These are phyloP conservation scores for Pelargonium citronellum DNA, from an alignment of 441 rosid species.

Conservation along the genomic window DNA sequence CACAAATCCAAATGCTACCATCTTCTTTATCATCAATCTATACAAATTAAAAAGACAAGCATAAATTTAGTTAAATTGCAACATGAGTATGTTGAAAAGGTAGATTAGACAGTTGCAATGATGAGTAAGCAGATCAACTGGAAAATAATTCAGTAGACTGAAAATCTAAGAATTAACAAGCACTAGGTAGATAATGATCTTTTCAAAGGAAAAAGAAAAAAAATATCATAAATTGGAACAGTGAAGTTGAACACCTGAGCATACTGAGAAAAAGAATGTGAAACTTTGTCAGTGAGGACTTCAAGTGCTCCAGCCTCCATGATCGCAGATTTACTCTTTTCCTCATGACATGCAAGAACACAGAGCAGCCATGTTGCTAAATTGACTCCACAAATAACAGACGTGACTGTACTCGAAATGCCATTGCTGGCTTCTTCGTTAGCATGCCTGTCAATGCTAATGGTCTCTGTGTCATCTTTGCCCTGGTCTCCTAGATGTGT, in stretches of 20 bases:
- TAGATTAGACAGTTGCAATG: neutral
- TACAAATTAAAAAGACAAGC: constrained; percentile 24
- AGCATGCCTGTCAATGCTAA: constrained; percentile 56
- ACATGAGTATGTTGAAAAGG: neutral
- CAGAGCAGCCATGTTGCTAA: constrained; percentile 90
- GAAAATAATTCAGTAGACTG: neutral
- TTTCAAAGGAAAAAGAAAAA: neutral
- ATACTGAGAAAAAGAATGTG: constrained; percentile 51
- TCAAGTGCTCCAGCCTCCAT: constrained; percentile 96
- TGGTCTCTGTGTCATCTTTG: constrained; percentile 43
- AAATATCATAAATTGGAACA: neutral
- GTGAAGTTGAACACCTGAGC: constrained; percentile 56
- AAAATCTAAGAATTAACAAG: constrained; percentile 1
- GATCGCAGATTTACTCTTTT: constrained; percentile 66
- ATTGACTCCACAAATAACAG: constrained; percentile 61
- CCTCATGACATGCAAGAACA: constrained; percentile 92
- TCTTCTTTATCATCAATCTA: constrained; percentile 92
- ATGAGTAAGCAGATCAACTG: neutral
- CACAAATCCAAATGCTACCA: constrained; percentile 90
- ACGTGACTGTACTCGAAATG: constrained; percentile 42
- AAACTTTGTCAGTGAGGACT: constrained; percentile 73
- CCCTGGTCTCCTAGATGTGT: constrained; percentile 42
- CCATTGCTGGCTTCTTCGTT: constrained; percentile 49
- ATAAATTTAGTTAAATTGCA: constrained; percentile 14
- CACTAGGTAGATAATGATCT: constrained; percentile 4